phyloP scores from a whole-genome alignment of 306 rosid genomes.

The Begonia fuchsioides region DNA sequence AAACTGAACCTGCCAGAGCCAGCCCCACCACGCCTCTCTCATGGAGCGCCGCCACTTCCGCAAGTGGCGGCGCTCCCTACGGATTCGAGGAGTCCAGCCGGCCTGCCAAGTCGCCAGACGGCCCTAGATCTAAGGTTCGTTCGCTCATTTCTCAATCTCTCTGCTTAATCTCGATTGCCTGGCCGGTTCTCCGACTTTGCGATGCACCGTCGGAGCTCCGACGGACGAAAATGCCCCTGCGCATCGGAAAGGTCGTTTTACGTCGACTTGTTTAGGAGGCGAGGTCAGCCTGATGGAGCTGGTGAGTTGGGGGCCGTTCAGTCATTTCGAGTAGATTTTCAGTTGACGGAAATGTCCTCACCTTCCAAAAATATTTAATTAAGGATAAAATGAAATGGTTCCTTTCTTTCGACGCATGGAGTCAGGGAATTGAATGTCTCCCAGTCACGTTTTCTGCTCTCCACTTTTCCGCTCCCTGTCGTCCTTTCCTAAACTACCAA shows the following conservation, averaged over 20 bases:
- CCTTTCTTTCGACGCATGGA: constrained; percentile 36
- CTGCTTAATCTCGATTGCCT: background rate
- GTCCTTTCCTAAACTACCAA: constrained; percentile 15
- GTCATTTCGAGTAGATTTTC: background rate
- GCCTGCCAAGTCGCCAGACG: constrained; percentile 5
- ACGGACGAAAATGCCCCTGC: constrained; percentile 21
- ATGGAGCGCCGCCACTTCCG: constrained; percentile 55
- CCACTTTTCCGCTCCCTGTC: constrained; percentile 12
- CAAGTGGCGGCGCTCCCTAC: constrained; percentile 29
- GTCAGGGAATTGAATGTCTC: constrained; percentile 18
- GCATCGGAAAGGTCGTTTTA: constrained; percentile 1
- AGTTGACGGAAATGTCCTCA: constrained; percentile 14
- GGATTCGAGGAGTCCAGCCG: constrained; percentile 46
- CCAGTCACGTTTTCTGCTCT: constrained; percentile 22
- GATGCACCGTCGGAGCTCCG: background rate
- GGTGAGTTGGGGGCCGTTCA: constrained; percentile 1
- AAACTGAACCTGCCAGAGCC: constrained; percentile 24
- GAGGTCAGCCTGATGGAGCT: constrained; percentile 4
- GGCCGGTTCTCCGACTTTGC: background rate
- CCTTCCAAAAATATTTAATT: constrained; percentile 3
- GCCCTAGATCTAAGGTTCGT: constrained; percentile 74
- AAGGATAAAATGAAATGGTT: constrained; percentile 16
- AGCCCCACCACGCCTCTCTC: constrained; percentile 93
- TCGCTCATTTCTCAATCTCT: constrained; percentile 1
- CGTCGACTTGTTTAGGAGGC: constrained; percentile 7